Evolutionary conservation across 2,329 filamentous ascomycete genomes (phyloP), one percentile per base, ranked within the genome.

Genomic region (Aureobasidium sp.): DNA sequence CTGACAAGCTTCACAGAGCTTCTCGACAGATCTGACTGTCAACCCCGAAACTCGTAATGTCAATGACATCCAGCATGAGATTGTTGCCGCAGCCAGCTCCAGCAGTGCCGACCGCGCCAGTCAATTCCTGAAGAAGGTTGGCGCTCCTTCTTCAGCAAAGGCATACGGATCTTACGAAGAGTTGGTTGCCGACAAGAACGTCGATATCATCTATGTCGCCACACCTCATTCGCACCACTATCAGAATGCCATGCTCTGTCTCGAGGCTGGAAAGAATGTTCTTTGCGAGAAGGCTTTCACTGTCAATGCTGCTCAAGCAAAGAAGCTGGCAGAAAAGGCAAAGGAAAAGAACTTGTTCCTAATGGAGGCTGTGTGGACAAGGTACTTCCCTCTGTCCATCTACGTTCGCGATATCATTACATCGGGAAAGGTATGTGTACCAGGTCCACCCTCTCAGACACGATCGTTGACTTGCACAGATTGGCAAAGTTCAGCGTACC

Each of bases 171-270:
- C 87, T 12, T 96, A 96, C 75, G 82, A 86, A 65, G 89, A 91
- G 72, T 83, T 96, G 32, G 90, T 93, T 29, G 82, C 83, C 56
- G 90, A 96, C 72, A 78, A 87, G 7, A 83, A 90, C 69, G 83
- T 96, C 67, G 89, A 96, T 74, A 89, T 95, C 68, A 77, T 96
- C 76, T 96, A 96, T 75, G 84, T 96, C 62, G 91, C 90, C 27
- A 96, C 91, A 4, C 91, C 91, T 17, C 91, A 96, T 78, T 92
- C 89, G 69, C 91, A 96, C 74, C 91, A 96, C 78, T 96, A 92
- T 78, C 90, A 95, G 74, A 93, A 96, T 76, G 84, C 85, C 66
- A 90, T 91, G 84, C 82, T 95, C n/a, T 88, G 87, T 47, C 80
- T 96, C 42, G 83, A 90, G 67, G 89, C 88, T 8, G 89, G 90